Evolutionary conservation across 208 protist genomes (phyloP), one percentile per base, ranked within the genome.

Genomic region (Trypanosoma cruzi): DNA sequence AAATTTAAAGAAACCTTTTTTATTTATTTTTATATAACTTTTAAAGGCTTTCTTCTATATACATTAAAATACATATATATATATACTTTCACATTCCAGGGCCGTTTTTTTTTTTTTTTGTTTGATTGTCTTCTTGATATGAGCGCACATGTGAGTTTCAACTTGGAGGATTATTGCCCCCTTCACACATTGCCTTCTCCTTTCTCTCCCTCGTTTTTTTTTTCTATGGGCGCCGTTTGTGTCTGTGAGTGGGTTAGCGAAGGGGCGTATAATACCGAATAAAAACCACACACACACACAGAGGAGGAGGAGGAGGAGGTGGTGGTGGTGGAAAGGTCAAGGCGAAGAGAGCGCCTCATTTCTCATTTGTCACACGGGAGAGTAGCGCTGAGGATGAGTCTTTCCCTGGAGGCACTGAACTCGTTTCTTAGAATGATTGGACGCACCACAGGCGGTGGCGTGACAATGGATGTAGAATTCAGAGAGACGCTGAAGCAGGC

Each of bases 381-480:
- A 59, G 40, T 31, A 14, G 14, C 24, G 13, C 36, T 4, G 31
- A 50, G 8, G 60, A 65, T 68, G 68, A 52, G 22, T n/a, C 1
- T 11, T 32, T 32, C 28, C 0, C 11, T 65, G 34, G 50, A 66
- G 32, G 18, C 55, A 48, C 56, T 75, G 32, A 22, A 8, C 29
- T 37, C 61, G 14, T 32, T 75, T 53, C 46, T 75, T 3, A 31
- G 36, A 7, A 32, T 58, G 48, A 61, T 88, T 16, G 64, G 75
- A 20, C 72, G 66, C 1, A 71, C 77, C 10, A 71, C 78, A 16
- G 64, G 61, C 16, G 54, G 73, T 31, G 58, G 68, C 54, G 46
- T 71, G 28, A 1, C 59, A 40, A 56, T 61, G 0, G 77, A 76
- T 70, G 59, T 40, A 1, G 83, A 85, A 24, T 79, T 89, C 34